Conservation (phyloP, 1,139 yeast species). For the Nakaseomyces uthaithaninus region DNA sequence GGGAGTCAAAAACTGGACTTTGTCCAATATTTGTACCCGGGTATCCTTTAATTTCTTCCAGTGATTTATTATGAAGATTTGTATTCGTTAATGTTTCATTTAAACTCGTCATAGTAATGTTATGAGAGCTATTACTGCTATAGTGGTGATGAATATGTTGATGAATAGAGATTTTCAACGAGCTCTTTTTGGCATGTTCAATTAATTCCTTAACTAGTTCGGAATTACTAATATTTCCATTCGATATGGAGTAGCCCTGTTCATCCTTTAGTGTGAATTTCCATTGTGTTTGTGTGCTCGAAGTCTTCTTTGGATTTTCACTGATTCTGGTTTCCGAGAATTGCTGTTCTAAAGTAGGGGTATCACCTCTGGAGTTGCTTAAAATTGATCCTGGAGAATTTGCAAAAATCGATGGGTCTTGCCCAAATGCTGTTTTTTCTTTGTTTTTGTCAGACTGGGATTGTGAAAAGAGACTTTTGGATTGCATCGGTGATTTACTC, state of each 20-base stretch:
- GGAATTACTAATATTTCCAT: slow-evolving; percentile 45
- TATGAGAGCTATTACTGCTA: slow-evolving; percentile 10
- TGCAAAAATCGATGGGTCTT: neutral
- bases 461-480: neutral
- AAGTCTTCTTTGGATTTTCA: slow-evolving; percentile 16
- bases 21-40: neutral
- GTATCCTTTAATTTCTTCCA: slow-evolving; percentile 7
- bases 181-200: slow-evolving; percentile 52
- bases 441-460: neutral
- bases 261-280: slow-evolving; percentile 35
- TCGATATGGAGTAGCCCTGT: slow-evolving; percentile 32
- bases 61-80: slow-evolving; percentile 6
- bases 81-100: neutral
- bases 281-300: slow-evolving; percentile 34
- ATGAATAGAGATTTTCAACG: slow-evolving; percentile 62
- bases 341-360: slow-evolving; percentile 2
- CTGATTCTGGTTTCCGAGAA: slow-evolving; percentile 12
- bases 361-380: neutral
- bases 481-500: slow-evolving; percentile 1
- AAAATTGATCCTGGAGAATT: neutral
- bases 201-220: slow-evolving; percentile 50
- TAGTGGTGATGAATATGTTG: slow-evolving; percentile 68
- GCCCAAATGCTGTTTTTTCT: neutral
- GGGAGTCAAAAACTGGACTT: slow-evolving; percentile 7
- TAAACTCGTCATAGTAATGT: slow-evolving; percentile 5